Conservation (phyloP, 441 rosid species). For the Theobroma grandiflorum region DNA sequence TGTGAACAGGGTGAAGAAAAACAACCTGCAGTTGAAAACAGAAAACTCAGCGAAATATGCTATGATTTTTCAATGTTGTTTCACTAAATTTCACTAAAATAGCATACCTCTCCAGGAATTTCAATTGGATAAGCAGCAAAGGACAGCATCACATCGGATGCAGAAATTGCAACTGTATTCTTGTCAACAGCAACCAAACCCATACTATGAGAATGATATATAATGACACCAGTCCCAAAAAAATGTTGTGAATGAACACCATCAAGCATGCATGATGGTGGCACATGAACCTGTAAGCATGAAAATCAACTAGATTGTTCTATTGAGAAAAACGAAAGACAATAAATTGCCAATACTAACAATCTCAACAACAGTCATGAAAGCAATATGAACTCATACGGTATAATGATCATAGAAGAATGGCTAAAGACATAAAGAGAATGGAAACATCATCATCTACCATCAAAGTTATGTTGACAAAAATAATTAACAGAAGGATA, state of each 20-base stretch:
- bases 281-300: constrained; percentile 84
- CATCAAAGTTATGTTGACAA: constrained; percentile 1
- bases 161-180: constrained; percentile 86
- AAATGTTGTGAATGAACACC: constrained; percentile 86
- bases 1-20: constrained; percentile 97
- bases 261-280: constrained; percentile 95
- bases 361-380: not conserved
- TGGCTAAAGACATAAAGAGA: not conserved
- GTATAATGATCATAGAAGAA: constrained; percentile 3
- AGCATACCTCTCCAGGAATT: constrained; percentile 94
- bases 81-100: constrained; percentile 24
- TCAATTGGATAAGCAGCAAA: constrained; percentile 98
- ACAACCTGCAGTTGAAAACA: constrained; percentile 69
- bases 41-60: constrained; percentile 35
- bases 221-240: constrained; percentile 92
- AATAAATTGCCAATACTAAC: not conserved
- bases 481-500: not conserved
- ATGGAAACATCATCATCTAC: not conserved
- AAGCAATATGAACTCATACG: constrained; percentile 2
- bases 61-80: constrained; percentile 18
- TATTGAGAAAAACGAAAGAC: not conserved
- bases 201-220: constrained; percentile 84
- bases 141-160: constrained; percentile 94
- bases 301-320: constrained; percentile 15
- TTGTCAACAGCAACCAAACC: constrained; percentile 96